Base-by-base conservation (phyloP, 768 basidiomycete species). In the Leccinum uliginosum region DNA sequence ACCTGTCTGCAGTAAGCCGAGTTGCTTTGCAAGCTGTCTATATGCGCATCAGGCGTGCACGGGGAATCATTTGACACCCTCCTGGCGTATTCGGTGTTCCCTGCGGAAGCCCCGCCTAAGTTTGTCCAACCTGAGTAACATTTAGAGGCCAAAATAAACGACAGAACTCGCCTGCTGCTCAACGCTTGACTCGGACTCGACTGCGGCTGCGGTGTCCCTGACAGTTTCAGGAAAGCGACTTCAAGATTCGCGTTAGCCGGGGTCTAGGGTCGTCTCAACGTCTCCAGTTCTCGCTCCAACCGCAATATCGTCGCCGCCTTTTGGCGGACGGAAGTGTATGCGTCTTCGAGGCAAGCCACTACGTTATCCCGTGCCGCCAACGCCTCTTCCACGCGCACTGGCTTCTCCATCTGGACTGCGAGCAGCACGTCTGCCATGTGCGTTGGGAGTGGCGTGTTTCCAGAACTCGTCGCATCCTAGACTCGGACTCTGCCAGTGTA, bases 301-400 rank as follows among this genome's bases (percentile, higher is more conserved):
- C 67, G 73, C 32, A 79, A 75, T 56, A 88, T 79, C 7, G 73
- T 66, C 21, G 75, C 73, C 1, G 78, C 75, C 70, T 88, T 87
- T 65, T 85, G 78, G n/a, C 79, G 78, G 61, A 89, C 73, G 0
- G 83, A 83, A 14, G 73, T 66, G 63, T 83, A 86, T 10, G 85
- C 85, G 47, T 83, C 79, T 30, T 79, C 75, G 12, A 90, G 77
- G 29, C 80, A 81, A 43, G 79, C 71, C 2, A 86, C 79, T 15
- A 78, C 80, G 29, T 76, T 78, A 63, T 90, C 87, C 40, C 87
- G 82, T 29, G 87, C 87, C 26, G 71, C 73, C 52, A 85, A 67
- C 2, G 83, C 85, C 63, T 89, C 86, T 21, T 67, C 69, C 1
- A 83, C 79, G 49, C 79, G 78, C 50, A 78, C n/a, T n/a, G n/a